phyloP scores from a whole-genome alignment of 2,329 filamentous ascomycete species.

The Sarocladiaceae sp. region DNA sequence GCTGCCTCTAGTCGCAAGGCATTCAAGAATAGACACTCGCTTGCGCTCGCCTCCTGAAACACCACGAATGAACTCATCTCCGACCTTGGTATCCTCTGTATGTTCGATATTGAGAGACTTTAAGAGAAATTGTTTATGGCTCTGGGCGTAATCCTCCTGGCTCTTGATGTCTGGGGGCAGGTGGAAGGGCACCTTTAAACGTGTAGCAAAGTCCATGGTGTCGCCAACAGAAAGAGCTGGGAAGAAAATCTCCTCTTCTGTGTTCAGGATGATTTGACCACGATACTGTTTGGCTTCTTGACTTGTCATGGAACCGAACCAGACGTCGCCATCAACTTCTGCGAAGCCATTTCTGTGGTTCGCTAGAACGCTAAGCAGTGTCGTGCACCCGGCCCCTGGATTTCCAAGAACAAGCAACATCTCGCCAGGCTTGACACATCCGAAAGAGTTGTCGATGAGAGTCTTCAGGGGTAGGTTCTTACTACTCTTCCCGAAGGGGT shows the following conservation, averaged over 20 bases:
- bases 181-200: slow-evolving; percentile 56
- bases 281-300: slow-evolving; percentile 21
- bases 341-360: slow-evolving; percentile 24
- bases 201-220: slow-evolving; percentile 60
- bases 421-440: no score
- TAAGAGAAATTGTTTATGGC: slow-evolving; percentile 28
- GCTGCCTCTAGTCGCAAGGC: slow-evolving; percentile 39
- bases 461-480: no score
- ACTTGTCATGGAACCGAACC: slow-evolving; percentile 22
- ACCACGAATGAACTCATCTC: slow-evolving; percentile 57
- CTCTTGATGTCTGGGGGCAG: slow-evolving; percentile 33
- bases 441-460: no score
- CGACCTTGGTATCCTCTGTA: slow-evolving; percentile 60
- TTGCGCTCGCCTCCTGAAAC: slow-evolving; percentile 61
- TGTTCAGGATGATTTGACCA: slow-evolving; percentile 29
- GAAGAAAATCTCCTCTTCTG: slow-evolving; percentile 54
- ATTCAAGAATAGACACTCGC: slow-evolving; percentile 68
- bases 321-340: slow-evolving; percentile 20
- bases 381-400: slow-evolving; percentile 27
- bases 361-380: slow-evolving; percentile 24
- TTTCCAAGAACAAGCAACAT: slow-evolving; percentile 28
- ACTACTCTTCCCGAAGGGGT: no score
- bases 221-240: slow-evolving; percentile 61
- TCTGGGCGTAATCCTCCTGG: slow-evolving; percentile 24
- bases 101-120: slow-evolving; percentile 63